phyloP scores from a whole-genome alignment of 23 red algal genomes.

The Gracilaria domingensis region DNA sequence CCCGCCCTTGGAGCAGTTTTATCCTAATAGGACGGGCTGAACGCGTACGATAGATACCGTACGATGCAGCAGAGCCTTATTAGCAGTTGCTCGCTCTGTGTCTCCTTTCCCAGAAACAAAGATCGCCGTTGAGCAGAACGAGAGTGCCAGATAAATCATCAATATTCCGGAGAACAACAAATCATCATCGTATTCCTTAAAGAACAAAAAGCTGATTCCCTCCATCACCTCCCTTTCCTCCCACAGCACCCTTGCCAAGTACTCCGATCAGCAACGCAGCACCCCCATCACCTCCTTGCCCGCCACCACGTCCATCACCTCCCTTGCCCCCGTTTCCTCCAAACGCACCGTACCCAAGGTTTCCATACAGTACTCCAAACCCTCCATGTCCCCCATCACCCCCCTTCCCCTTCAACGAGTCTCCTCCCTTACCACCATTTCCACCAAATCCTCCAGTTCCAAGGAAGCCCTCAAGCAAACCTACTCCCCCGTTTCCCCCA shows the following conservation, averaged over 20 bases:
- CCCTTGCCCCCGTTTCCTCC: conserved; percentile 13
- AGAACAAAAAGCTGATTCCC: not conserved
- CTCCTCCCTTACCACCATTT: not conserved
- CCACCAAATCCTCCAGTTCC: conserved; percentile 1
- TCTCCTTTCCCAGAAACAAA: too few species aligned
- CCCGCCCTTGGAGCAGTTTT: too few species aligned
- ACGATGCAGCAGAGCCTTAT: too few species aligned
- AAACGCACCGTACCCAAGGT: not conserved
- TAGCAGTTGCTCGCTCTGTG: too few species aligned
- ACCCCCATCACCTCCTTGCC: not conserved
- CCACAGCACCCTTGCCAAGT: not conserved
- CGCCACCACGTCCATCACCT: not conserved
- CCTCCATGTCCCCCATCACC: not conserved
- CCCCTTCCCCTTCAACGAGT: not conserved
- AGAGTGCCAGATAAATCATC: too few species aligned
- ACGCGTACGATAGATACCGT: too few species aligned
- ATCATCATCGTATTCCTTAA: too few species aligned
- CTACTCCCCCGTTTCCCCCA: not conserved
- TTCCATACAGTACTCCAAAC: not conserved
- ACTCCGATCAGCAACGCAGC: not conserved
- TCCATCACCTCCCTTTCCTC: conserved; percentile 21
- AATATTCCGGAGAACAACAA: too few species aligned
- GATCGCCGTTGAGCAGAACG: too few species aligned
- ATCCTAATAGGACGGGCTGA: too few species aligned
- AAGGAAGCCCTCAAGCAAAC: not conserved